These are phyloP conservation scores for Crinitomyces ghanaensis DNA, from an alignment of 805 yeast species.

Conservation along the genomic window DNA sequence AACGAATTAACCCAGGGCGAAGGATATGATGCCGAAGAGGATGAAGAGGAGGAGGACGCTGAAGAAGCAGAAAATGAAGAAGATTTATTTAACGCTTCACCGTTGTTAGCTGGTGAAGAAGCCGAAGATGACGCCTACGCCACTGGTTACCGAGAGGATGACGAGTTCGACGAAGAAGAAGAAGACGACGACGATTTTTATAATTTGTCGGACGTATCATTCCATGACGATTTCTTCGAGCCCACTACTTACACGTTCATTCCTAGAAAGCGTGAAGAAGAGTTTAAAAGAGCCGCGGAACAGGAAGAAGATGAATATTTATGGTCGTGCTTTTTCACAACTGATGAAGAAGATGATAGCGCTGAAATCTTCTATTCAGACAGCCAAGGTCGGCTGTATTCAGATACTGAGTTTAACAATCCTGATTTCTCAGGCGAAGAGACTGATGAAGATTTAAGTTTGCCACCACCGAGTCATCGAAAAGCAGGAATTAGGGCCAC, in stretches of 20 bases:
- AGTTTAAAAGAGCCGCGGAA: slow-evolving; percentile 14
- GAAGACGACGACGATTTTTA: slow-evolving; percentile 26
- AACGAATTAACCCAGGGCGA: slow-evolving; percentile 11
- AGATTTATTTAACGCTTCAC: slow-evolving; percentile 14
- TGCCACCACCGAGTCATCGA: slow-evolving; percentile 58
- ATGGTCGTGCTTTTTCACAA: slow-evolving; percentile 61
- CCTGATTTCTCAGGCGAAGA: slow-evolving; percentile 59
- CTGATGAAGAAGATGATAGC: slow-evolving; percentile 26
- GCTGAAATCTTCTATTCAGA: slow-evolving; percentile 10
- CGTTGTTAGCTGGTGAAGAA: slow-evolving; percentile 44
- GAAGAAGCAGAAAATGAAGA: slow-evolving; percentile 13
- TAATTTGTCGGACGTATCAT: slow-evolving; percentile 17
- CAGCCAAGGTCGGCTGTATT: not conserved
- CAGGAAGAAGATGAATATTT: slow-evolving; percentile 61
- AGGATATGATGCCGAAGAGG: slow-evolving; percentile 31
- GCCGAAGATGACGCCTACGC: slow-evolving; percentile 34
- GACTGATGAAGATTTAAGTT: slow-evolving; percentile 81
- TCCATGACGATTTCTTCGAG: slow-evolving; percentile 20
- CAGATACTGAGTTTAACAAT: slow-evolving; percentile 11
- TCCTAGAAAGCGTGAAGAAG: slow-evolving; percentile 6
- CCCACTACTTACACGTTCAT: slow-evolving; percentile 12
- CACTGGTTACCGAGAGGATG: slow-evolving; percentile 27
- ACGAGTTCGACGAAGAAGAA: slow-evolving; percentile 32
- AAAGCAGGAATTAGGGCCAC: slow-evolving; percentile 72
- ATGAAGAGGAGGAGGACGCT: slow-evolving; percentile 20